Evolutionary conservation across 192 early-diverging fungal species (phyloP), one percentile per base, ranked within the genome.

Genomic region (Podila epicladia): DNA sequence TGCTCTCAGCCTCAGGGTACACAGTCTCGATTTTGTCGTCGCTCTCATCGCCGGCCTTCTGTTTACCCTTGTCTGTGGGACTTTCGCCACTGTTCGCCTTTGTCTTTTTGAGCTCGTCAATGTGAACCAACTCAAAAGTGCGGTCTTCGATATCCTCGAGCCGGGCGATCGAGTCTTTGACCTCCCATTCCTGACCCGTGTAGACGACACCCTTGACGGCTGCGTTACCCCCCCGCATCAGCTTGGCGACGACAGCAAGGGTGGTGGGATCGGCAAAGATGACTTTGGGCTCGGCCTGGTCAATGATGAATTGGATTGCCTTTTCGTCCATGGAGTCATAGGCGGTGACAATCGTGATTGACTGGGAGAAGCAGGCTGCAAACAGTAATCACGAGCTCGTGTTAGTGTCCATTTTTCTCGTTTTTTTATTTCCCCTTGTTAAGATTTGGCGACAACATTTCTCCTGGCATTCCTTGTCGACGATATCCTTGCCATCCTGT

Each of bases 321-420:
- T 92, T 91, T 55, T 91, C 91, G 48, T 95, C 96, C 61, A 97
- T 88, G 20, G 95, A 95, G 60, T 93, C 92, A 73, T 93, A 94
- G 29, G 96, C 93, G 24, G 96, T 97, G n/a, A 94, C 91, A 65
- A 97, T 92, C 58, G 90, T 87, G 59, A 94, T 64, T 29, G 64
- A 84, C 84, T 96, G 94, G 38, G 91, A 88, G 64, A 90, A 96
- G 75, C 76, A 77, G 48, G 70, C 85, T 70, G 17, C 9, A 13
- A 32, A 48, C 45, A 51, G 38, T 9, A 45, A 17, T 17, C 41
- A 45, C 8, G 41, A 17, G 41, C 8, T 1, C 13, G 0, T 37
- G 35, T 37, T 37, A 37, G 35, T 37, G 35, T 37, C 35, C 35
- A 37, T 11, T 37, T 37, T 37, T 37, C 0, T 37, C 11, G 35